phyloP scores from a whole-genome alignment of 352 stramenopile genomes.

The Phytopythium kandeliae region DNA sequence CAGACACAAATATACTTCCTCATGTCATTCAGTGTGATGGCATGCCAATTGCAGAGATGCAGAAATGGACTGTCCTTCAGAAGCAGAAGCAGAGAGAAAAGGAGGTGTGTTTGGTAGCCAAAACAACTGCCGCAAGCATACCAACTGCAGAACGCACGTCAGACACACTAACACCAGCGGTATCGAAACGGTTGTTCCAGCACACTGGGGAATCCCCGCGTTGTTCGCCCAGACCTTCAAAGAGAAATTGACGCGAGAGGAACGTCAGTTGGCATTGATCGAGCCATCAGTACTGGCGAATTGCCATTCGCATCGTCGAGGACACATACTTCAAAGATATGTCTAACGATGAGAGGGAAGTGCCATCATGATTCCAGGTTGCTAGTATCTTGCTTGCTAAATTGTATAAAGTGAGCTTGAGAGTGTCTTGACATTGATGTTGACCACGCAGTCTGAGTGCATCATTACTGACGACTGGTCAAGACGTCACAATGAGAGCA shows the following conservation, averaged over 20 bases:
- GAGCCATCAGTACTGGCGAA: not conserved
- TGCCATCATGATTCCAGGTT: not conserved
- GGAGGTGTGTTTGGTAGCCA: not conserved
- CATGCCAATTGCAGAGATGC: too few species aligned
- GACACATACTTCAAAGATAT: not conserved
- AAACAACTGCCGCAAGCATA: not conserved
- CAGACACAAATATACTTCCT: too few species aligned
- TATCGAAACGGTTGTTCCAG: not conserved
- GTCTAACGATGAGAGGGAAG: not conserved
- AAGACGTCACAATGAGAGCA: constrained; percentile 2
- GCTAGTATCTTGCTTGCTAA: not conserved
- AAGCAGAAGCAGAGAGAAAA: not conserved
- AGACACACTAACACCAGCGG: not conserved
- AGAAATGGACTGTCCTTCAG: not conserved
- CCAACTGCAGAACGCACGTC: not conserved
- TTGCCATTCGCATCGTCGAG: not conserved
- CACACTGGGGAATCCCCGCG: not conserved
- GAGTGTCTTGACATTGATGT: not conserved
- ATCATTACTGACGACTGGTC: constrained; percentile 11
- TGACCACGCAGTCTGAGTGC: not conserved
- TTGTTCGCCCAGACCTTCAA: too few species aligned
- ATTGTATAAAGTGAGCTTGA: not conserved
- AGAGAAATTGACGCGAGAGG: not conserved
- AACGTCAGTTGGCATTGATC: not conserved
- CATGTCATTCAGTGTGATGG: too few species aligned